Percentiles rank a stretch among this genome's conserved stretches.
Conservation (phyloP, 2,329 filamentous ascomycete genomes). For the Ceratocystis huliohia region DNA sequence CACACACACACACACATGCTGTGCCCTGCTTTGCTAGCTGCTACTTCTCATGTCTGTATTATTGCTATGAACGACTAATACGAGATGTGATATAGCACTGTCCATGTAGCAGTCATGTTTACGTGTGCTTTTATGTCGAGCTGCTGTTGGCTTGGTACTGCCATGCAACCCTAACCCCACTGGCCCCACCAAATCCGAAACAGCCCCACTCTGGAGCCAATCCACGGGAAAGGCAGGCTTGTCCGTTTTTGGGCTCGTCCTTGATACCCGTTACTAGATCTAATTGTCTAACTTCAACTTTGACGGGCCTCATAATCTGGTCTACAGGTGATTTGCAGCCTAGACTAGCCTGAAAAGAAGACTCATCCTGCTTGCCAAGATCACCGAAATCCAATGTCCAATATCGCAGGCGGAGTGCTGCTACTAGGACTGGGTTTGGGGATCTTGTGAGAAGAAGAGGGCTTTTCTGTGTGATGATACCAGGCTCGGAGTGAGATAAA, state of each 20-base stretch:
- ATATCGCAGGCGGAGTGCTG: neutral
- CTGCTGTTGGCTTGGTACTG: too few relatives aligned
- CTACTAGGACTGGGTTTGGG: neutral
- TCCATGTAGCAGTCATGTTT: too few relatives aligned
- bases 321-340: neutral
- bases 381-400: slow-evolving; percentile 3
- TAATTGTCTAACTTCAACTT: neutral
- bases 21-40: neutral
- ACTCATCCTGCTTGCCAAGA: neutral
- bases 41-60: too few relatives aligned
- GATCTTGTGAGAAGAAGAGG: neutral
- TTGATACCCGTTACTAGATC: neutral
- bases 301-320: neutral
- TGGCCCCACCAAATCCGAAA: neutral
- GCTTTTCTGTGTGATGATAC: neutral
- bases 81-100: too few relatives aligned
- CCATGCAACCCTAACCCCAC: neutral
- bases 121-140: too few relatives aligned
- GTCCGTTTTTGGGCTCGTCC: neutral
- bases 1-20: neutral
- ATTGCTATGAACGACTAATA: too few relatives aligned
- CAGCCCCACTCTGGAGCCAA: neutral
- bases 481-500: neutral
- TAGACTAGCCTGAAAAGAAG: neutral
- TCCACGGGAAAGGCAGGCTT: neutral